Evolutionary conservation across 2,329 filamentous ascomycete genomes (phyloP), one percentile per base, ranked within the genome.

Genomic region (Pezicula rhizophila): DNA sequence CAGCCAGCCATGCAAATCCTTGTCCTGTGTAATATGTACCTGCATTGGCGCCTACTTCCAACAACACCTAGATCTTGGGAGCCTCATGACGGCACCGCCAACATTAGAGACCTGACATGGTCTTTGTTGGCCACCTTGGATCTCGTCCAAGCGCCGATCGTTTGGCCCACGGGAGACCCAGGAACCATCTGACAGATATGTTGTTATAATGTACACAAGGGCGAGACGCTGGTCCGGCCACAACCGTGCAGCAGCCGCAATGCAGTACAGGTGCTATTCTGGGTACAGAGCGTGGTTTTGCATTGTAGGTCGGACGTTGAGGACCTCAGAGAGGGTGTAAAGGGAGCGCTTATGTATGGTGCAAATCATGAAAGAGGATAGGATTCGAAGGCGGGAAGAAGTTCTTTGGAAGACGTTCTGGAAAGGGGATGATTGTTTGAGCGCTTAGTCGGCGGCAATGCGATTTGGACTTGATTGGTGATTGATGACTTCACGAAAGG

Each of bases 201-300:
- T 14, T 5, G 26, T 38, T 31, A 31, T 31, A 10, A 31, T 38
- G 14, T 23, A 42, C n/a, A 42, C 5, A 42, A 31, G 14, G 52
- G 58, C 59, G 59, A 57, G 55, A 60, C 58, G 58, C 59, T 50
- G 50, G 50, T 46, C 45, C 10, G 40, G 48, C 34, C 40, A 52
- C 23, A 34, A 52, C 52, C 55, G 53, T 49, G 23, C 37, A 25
- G 42, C 49, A 54, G 46, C 46, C 45, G 47, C 46, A 15, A 49
- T 52, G 55, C 54, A 58, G 54, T 53, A 57, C 54, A 44, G 38
- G 35, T 49, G 23, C 33, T 45, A 20, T 20, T 34, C 34, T 35
- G 33, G 20, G 14, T 31, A n/a, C 12, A 20, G 17, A 41, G 17
- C 26, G 25, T 47, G 45, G 15, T 20, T 20, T 42, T 20, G 14